phyloP scores from a whole-genome alignment of 306 rosid species.

The Dryas alaskensis region DNA sequence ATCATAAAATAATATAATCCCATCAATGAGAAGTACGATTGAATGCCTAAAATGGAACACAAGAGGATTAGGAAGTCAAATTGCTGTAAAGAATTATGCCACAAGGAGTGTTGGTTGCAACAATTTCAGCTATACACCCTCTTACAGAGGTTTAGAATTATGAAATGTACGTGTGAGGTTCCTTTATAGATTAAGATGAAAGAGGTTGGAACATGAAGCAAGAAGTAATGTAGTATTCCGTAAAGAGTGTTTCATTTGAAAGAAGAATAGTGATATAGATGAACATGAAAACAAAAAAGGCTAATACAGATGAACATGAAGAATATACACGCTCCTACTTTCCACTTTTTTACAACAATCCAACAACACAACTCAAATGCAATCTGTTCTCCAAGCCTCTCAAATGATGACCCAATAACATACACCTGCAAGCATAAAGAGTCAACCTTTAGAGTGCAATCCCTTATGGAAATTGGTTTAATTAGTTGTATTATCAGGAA shows the following conservation, averaged over 20 bases:
- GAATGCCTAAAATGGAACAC: no score
- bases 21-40: no score
- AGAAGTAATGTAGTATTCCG: background rate
- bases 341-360: conserved; percentile 59
- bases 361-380: conserved; percentile 87
- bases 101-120: background rate
- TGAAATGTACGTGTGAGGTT: background rate
- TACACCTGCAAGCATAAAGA: conserved; percentile 63
- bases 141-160: background rate
- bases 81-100: background rate
- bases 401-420: conserved; percentile 95
- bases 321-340: conserved; percentile 55
- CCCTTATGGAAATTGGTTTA: background rate
- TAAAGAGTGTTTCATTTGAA: background rate
- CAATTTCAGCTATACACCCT: background rate
- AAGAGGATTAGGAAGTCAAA: no score
- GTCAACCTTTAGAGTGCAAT: background rate
- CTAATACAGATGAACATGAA: conserved; percentile 25
- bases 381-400: conserved; percentile 97
- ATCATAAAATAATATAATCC: no score
- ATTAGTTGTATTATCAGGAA: background rate
- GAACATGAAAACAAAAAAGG: background rate
- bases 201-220: background rate
- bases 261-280: background rate
- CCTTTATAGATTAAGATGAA: background rate